Conservation (phyloP, 2,329 filamentous ascomycete species). For the Beauveria sp. region DNA sequence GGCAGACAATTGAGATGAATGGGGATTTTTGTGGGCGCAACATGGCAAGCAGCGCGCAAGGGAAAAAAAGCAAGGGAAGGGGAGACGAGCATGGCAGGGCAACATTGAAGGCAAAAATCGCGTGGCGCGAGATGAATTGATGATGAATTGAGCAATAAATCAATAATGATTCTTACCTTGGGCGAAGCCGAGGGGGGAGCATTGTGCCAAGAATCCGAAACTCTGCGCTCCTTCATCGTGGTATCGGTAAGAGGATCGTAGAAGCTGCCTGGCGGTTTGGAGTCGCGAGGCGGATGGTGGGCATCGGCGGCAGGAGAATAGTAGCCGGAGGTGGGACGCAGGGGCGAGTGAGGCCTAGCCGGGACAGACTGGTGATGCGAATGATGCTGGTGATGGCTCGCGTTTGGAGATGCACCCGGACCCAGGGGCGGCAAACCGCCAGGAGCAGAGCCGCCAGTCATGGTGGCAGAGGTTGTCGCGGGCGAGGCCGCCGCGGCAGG, state of each 20-base stretch:
- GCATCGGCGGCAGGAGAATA: conserved; percentile 23
- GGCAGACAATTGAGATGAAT: conserved; percentile 6
- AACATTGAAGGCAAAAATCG: neutral
- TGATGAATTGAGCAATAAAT: conserved; percentile 15
- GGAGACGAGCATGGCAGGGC: neutral
- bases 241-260: conserved; percentile 48
- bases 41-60: neutral
- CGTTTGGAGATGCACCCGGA: conserved; percentile 9
- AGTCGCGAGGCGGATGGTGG: conserved; percentile 29
- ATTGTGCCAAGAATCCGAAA: conserved; percentile 42
- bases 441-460: conserved; percentile 12
- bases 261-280: conserved; percentile 37
- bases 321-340: conserved; percentile 36
- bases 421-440: conserved; percentile 4
- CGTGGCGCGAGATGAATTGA: neutral
- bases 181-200: conserved; percentile 34
- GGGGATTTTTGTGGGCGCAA: conserved; percentile 10
- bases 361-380: conserved; percentile 3
- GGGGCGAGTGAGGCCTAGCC: conserved; percentile 26
- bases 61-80: neutral
- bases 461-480: conserved; percentile 1
- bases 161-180: conserved; percentile 35
- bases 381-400: conserved; percentile 13
- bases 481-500: conserved; percentile 6
- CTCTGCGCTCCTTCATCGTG: conserved; percentile 36